These are phyloP conservation scores for Saturnispora saitoi DNA, from an alignment of 805 yeast species.

Conservation along the genomic window DNA sequence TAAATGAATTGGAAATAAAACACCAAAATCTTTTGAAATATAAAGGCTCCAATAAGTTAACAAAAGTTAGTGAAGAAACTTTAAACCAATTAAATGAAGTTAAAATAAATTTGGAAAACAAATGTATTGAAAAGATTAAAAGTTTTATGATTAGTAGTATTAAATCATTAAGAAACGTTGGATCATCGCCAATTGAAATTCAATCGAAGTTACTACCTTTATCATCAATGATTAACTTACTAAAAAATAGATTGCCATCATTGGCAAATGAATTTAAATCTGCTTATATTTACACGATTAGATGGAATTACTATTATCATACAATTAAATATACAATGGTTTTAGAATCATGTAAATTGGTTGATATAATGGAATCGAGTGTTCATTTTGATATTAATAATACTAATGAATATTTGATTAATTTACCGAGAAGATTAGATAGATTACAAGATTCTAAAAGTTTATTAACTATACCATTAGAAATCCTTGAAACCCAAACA, in stretches of 20 bases:
- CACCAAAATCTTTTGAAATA: constrained; percentile 50
- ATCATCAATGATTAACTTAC: constrained; percentile 52
- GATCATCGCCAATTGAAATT: constrained; percentile 61
- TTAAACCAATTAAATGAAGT: constrained; percentile 20
- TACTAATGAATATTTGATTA: constrained; percentile 47
- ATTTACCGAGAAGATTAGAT: constrained; percentile 51
- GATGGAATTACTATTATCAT: constrained; percentile 81
- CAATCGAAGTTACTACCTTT: constrained; percentile 59
- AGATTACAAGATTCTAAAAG: constrained; percentile 29
- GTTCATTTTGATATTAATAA: constrained; percentile 14
- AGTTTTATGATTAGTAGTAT: constrained; percentile 59
- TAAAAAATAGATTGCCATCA: constrained; percentile 44
- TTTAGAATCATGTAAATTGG: constrained; percentile 52
- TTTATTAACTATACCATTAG: constrained; percentile 60
- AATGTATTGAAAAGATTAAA: constrained; percentile 69
- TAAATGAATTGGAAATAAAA: constrained; percentile 31
- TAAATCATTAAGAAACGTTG: constrained; percentile 55
- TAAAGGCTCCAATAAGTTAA: constrained; percentile 33
- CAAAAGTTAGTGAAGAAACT: constrained; percentile 13
- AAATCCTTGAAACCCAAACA: constrained; percentile 57
- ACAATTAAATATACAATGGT: constrained; percentile 72
- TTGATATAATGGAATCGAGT: constrained; percentile 41
- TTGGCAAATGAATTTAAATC: constrained; percentile 64
- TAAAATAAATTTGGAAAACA: constrained; percentile 47
- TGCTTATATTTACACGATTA: constrained; percentile 84